Conservation (phyloP, 805 yeast genomes). For the Sugiyamaella floridensis region DNA sequence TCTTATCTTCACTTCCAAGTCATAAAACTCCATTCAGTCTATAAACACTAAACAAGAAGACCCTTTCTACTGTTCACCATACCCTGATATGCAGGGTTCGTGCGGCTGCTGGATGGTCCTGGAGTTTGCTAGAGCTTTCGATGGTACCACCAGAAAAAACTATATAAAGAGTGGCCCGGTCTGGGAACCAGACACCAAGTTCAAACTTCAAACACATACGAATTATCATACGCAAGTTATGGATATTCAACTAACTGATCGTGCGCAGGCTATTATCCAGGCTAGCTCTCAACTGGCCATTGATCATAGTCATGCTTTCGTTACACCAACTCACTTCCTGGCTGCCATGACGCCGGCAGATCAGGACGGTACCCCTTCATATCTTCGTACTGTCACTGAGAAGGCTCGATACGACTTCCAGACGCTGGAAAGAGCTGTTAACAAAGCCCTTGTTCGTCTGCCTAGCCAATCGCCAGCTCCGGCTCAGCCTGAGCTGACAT, state of each 20-base stretch:
- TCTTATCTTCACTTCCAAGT: too few species aligned
- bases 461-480: slow-evolving; percentile 92
- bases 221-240: not conserved
- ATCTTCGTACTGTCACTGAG: slow-evolving; percentile 74
- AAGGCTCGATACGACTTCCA: slow-evolving; percentile 87
- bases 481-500: slow-evolving; percentile 64
- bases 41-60: too few species aligned
- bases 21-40: too few species aligned
- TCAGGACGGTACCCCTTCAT: slow-evolving; percentile 48
- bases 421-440: slow-evolving; percentile 68
- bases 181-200: not conserved
- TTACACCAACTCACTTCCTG: slow-evolving; percentile 80
- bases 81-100: not conserved
- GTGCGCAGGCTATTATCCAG: slow-evolving; percentile 76
- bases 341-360: slow-evolving; percentile 81
- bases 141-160: not conserved
- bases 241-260: slow-evolving; percentile 72
- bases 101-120: not conserved
- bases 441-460: slow-evolving; percentile 70
- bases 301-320: slow-evolving; percentile 76
- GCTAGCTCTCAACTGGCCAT: slow-evolving; percentile 75
- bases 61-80: not conserved
- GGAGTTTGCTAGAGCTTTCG: not conserved
- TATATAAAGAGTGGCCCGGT: not conserved
- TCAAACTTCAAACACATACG: not conserved